Evolutionary conservation across 345 rosid species (phyloP), one percentile per base, ranked within the genome.

Genomic region (Odontarrhena argentea): DNA sequence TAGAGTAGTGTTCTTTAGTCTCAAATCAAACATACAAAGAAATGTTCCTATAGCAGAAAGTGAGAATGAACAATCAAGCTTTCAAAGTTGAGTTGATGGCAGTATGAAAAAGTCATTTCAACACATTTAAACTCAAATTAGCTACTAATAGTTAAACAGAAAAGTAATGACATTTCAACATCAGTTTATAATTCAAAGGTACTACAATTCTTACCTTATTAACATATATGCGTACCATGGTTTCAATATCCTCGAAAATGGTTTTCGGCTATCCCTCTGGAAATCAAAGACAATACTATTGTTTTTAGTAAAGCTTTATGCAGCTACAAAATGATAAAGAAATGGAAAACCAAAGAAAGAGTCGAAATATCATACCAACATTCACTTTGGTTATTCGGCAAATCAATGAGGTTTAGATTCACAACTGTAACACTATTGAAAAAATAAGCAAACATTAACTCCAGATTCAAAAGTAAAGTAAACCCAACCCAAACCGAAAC

Each of bases 331-430:
- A 48, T 14, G 12, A 7, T 26, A 45, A 59, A 51, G 26, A 71
- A 53, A 15, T 13, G 5, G 15, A 76, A 65, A 35, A 40, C 18
- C 35, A 48, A 54, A 49, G 18, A 44, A 48, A 4, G 18, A 25
- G 48, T 3, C 8, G 11, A 58, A 41, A 6, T 12, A 56, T 30
- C 84, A 40, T 88, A 91, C 97, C 99, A 50, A 91, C 79, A 37
- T 97, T 97, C 5, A 94, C 95, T 78, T 94, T 94, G 7, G 99
- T 94, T 46, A 94, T 74, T 63, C 99, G 99, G 99, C 61, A 94
- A 74, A 82, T 94, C 99, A 51, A 94, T 55, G 45, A 94, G 82
- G 43, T 97, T 94, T 71, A 94, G 82, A 81, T 94, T 91, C 78
- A 94, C 99, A 82, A 94, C 99, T 94, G 92, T 79, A 64, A 43